Conservation (phyloP, 2,329 filamentous ascomycete genomes). For the Trichoderma pleuroti region DNA sequence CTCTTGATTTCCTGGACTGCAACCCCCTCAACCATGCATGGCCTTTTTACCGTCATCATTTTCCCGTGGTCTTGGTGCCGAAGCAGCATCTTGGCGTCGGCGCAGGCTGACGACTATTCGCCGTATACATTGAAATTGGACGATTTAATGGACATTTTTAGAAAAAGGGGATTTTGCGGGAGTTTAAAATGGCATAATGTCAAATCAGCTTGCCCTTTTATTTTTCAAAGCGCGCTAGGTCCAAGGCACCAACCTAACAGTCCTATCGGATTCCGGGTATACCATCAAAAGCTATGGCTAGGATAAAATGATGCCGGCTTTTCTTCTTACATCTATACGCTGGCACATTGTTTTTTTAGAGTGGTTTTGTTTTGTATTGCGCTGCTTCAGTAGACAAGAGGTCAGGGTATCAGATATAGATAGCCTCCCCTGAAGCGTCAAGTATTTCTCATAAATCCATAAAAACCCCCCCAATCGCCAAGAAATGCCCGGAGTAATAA, state of each 20-base stretch:
- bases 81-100: neutral
- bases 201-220: neutral
- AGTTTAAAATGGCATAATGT: neutral
- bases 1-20: neutral
- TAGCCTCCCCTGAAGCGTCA: conserved; percentile 2
- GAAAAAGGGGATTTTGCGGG: neutral
- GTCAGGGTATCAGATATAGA: conserved; percentile 14
- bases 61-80: no score
- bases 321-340: neutral
- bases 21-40: neutral
- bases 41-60: no score
- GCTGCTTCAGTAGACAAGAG: neutral
- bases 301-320: conserved; percentile 2
- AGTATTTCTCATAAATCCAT: conserved; percentile 1
- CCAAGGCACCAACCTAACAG: neutral
- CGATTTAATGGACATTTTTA: neutral
- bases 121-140: neutral
- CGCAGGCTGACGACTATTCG: neutral
- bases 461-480: neutral
- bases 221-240: neutral
- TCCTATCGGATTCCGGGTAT: neutral
- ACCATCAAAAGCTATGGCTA: conserved; percentile 12
- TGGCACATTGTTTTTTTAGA: neutral
- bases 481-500: conserved; percentile 4
- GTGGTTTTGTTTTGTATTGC: conserved; percentile 2